phyloP scores from a whole-genome alignment of 1,284 basidiomycete species.

The Sphagnurus paluster region DNA sequence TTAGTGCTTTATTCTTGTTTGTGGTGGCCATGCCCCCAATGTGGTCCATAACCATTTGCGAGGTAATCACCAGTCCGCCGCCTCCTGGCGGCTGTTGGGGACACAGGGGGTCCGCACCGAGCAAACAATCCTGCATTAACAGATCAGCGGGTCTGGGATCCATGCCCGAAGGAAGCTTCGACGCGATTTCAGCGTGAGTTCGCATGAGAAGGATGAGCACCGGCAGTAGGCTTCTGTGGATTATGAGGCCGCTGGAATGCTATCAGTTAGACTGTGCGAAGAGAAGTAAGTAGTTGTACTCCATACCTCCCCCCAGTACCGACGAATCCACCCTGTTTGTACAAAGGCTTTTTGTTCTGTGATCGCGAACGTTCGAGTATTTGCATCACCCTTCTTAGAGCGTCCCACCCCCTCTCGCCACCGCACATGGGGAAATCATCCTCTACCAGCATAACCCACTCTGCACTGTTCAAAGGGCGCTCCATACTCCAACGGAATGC shows the following conservation, averaged over 20 bases:
- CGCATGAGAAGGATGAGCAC: slow-evolving; percentile 31
- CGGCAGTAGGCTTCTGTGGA: slow-evolving; percentile 36
- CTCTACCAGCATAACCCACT: slow-evolving; percentile 44
- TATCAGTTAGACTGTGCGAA: slow-evolving; percentile 1
- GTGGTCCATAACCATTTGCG: slow-evolving; percentile 40
- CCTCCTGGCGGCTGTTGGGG: slow-evolving; percentile 22
- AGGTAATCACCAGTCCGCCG: slow-evolving; percentile 37
- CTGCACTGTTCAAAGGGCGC: slow-evolving; percentile 22
- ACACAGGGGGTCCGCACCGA: slow-evolving; percentile 37
- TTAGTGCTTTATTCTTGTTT: slow-evolving; percentile 26
- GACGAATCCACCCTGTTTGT: slow-evolving; percentile 36
- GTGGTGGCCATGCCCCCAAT: slow-evolving; percentile 38
- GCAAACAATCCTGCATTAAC: slow-evolving; percentile 42
- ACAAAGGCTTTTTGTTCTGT: slow-evolving; percentile 13
- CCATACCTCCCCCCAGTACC: slow-evolving; percentile 43
- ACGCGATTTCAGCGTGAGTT: slow-evolving; percentile 28
- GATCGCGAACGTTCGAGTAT: slow-evolving; percentile 27
- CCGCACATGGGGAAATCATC: slow-evolving; percentile 44
- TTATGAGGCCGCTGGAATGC: slow-evolving; percentile 36
- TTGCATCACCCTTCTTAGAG: slow-evolving; percentile 32
- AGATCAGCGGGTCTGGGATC: slow-evolving; percentile 36
- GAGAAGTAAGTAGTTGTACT: background rate
- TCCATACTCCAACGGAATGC: slow-evolving; percentile 36
- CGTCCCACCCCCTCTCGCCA: slow-evolving; percentile 31
- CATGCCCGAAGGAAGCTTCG: slow-evolving; percentile 28